Percentiles rank a stretch among this genome's conserved stretches.
phyloP scores from a whole-genome alignment of 768 basidiomycete genomes.

The Kwoniella newhampshirensis region DNA sequence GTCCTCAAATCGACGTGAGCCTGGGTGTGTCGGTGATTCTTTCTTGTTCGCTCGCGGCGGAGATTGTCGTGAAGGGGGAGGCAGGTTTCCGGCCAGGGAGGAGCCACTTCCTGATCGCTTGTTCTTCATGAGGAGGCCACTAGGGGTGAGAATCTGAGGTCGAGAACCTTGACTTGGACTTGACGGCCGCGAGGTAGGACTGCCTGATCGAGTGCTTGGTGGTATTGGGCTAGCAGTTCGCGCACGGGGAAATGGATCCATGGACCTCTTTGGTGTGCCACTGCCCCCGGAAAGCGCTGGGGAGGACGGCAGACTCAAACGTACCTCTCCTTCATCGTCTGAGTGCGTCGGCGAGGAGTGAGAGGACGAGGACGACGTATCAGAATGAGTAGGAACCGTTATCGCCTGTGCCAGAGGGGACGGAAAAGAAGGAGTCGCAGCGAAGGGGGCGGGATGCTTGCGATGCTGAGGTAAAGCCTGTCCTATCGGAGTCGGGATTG shows the following conservation, averaged over 20 bases:
- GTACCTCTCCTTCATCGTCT: conserved; percentile 28
- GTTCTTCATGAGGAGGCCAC: conserved; percentile 29
- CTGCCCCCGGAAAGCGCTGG: conserved; percentile 20
- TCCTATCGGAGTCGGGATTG: conserved; percentile 24
- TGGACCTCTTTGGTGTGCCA: conserved; percentile 30
- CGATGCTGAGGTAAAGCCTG: conserved; percentile 22
- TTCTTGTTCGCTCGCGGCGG: conserved; percentile 16
- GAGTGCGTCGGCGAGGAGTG: conserved; percentile 28
- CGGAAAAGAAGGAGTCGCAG: conserved; percentile 44
- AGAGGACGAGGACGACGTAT: conserved; percentile 38
- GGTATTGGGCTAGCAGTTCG: conserved; percentile 27
- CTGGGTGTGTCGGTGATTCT: conserved; percentile 18
- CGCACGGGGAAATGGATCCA: conserved; percentile 21
- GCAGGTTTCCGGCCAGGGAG: conserved; percentile 21
- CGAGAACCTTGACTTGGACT: conserved; percentile 23
- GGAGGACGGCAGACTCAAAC: conserved; percentile 8
- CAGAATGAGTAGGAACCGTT: conserved; percentile 39
- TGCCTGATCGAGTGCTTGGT: conserved; percentile 17
- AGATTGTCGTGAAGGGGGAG: conserved; percentile 18
- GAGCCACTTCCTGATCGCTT: conserved; percentile 32
- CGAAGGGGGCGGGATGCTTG: conserved; percentile 35
- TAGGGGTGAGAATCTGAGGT: conserved; percentile 23
- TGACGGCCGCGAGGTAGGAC: conserved; percentile 31
- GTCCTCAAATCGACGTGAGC: conserved; percentile 14
- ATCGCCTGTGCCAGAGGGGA: conserved; percentile 45